Evolutionary conservation across 75 land plant genomes (phyloP).

Genomic region (Cupressus sempervirens): DNA sequence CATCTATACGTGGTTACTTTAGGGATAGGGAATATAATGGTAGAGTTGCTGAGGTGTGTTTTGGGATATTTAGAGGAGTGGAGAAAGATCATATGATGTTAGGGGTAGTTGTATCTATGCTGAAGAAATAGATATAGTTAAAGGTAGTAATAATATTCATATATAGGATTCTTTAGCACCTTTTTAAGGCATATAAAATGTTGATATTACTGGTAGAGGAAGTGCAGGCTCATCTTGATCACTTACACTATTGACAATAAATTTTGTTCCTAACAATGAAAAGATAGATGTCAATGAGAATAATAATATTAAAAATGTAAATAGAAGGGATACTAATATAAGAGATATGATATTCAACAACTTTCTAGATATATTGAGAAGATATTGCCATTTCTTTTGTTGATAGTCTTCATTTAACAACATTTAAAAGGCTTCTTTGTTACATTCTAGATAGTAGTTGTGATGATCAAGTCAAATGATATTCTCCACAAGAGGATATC

Average conservation of each 20-base stretch:
- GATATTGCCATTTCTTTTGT: conserved; percentile 77
- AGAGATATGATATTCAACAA: conserved; percentile 93
- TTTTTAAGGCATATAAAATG: not conserved
- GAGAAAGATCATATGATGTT: conserved; percentile 43
- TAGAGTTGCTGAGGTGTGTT: conserved; percentile 61
- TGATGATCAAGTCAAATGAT: no score
- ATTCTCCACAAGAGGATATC: no score
- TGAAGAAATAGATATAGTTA: conserved; percentile 2
- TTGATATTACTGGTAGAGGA: not conserved
- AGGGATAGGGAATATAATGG: conserved; percentile 22
- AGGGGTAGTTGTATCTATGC: conserved; percentile 13
- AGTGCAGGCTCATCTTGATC: conserved; percentile 17
- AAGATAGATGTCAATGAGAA: not conserved
- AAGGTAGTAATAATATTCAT: not conserved
- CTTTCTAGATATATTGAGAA: conserved; percentile 84
- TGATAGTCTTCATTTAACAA: conserved; percentile 84
- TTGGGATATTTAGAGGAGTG: conserved; percentile 65
- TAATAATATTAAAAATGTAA: not conserved
- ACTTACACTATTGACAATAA: not conserved
- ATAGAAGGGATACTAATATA: conserved; percentile 48
- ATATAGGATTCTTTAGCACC: not conserved
- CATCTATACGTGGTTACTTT: not conserved
- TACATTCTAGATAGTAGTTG: no score
- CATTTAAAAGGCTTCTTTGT: conserved; percentile 66
- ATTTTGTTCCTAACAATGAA: conserved; percentile 13